Base-by-base conservation (phyloP, 1,139 yeast genomes). In the Saccharomyces hybrid region DNA sequence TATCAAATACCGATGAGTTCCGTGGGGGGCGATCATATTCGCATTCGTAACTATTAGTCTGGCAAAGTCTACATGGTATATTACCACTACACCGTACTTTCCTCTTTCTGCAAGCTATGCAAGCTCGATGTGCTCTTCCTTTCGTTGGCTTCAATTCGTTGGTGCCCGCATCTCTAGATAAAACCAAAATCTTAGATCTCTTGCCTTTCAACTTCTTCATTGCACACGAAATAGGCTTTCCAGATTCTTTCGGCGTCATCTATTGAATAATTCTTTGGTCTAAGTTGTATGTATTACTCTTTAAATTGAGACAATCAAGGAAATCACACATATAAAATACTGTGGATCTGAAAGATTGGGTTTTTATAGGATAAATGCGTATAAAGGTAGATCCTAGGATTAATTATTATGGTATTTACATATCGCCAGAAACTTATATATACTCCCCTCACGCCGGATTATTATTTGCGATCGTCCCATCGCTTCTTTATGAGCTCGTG, bases 11-110 rank as follows among this genome's bases (percentile, higher is more conserved):
- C 25, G 44, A 20, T 38, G 44, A 9, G 11, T 16, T 38, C 4
- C 50, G 26, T 31, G 25, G 34, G 16, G 47, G 49, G 13, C 50
- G 47, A 16, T 51, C 47, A 62, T 81, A 82, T 23, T 82, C 77
- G 69, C 93, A 84, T 52, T 77, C 79, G 68, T 84, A 84, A 7
- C 86, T 80, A 67, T 85, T 86, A 2, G 85, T 95, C 1, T 91
- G 84, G 68, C 96, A 88, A 68, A 87, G 95, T 50, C 85, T 84
- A 71, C 97, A 89, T 1, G 96, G 96, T 63, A 83, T 84, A 65
- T 83, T 82, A 14, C 96, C 97, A 60, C 88, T 95, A 71, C 97
- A 89, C 66, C 86, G 86, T 63, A 88, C 91, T 70, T 89, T 89
- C 68, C 87, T 84, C 69, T 81, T 75, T 64, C 85, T 73, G 70